Evolutionary conservation across 225 moss, liverwort and hornwort genomes (phyloP).

Genomic region (Sphagnum tenellum): DNA sequence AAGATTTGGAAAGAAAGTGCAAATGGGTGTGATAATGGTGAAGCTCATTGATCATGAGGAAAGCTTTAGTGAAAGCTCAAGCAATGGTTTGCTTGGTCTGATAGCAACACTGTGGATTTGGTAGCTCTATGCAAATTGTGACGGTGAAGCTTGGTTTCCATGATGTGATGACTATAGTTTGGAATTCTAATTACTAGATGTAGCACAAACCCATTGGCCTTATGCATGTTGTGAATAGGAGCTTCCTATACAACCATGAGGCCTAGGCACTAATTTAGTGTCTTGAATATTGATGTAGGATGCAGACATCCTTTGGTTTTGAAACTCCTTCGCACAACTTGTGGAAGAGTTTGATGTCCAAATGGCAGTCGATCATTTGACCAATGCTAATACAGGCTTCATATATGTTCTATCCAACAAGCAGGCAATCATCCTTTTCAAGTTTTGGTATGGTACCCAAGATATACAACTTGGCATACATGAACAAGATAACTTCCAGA

Average conservation of each 20-base stretch:
- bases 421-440: slow-evolving; percentile 59
- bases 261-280: too few species aligned
- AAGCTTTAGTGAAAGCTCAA: too few species aligned
- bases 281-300: slow-evolving; percentile 31
- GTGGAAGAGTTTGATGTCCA: slow-evolving; percentile 42
- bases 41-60: background rate
- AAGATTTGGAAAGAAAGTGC: background rate
- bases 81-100: too few species aligned
- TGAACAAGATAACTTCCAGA: slow-evolving; percentile 51
- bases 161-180: background rate
- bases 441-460: slow-evolving; percentile 50
- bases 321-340: slow-evolving; percentile 56
- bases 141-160: background rate
- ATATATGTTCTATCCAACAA: slow-evolving; percentile 46
- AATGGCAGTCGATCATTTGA: slow-evolving; percentile 42
- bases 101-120: too few species aligned
- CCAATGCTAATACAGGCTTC: slow-evolving; percentile 76
- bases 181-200: too few species aligned
- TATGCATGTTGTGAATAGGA: too few species aligned
- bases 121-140: background rate
- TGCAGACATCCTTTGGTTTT: slow-evolving; percentile 81
- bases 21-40: background rate
- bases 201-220: too few species aligned
- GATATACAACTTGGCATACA: slow-evolving; percentile 23
- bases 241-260: too few species aligned